Base-by-base conservation (phyloP, 352 stramenopile genomes). In the Pythium rhizo-oryzae region DNA sequence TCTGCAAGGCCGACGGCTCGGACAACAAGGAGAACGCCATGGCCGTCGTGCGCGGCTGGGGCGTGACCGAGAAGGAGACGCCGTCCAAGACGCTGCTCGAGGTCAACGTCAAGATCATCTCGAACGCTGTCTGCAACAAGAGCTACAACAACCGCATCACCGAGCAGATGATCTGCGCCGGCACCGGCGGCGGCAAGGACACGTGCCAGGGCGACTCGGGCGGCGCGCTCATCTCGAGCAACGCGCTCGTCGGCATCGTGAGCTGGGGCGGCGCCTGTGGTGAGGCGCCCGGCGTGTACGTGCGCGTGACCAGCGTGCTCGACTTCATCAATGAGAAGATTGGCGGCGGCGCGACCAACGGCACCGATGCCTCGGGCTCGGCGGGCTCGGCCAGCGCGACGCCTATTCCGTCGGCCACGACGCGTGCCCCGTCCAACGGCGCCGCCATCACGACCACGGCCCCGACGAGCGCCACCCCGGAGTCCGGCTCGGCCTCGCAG, bases 191-290 rank as follows among this genome's bases (percentile, higher is more conserved):
- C 41, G 76, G 74, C 37, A 79, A 87, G 65, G 80, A 63, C 43
- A 62, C 77, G 28, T 92, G 81, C 80, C 86, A 89, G 62, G 81
- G 84, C 54, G 84, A 92, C 69, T 92, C 84, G 18, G 84, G 82
- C 13, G 81, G 84, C 11, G 79, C 84, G 16, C 72, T 92, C 11
- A 82, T 88, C 28, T 71, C 70, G 1, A 84, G 77, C 61, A 62
- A 85, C 55, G 78, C 75, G 55, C 69, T 89, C 18, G 57, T 92
- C 24, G 84, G 84, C 11, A 60, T 92, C n/a, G 84, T 92, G 13
- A 90, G 80, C 71, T 92, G 81, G 84, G 81, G 80, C 21, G 80
- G 77, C 52, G 76, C 72, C 3, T 90, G 84, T 60, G 84, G 81
- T 24, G 70, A 75, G 21, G 79, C 75, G 9, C 62, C 84, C 0